These are phyloP conservation scores for Juncus effusus DNA, from an alignment of 176 grass and related monocot genomes.

Conservation along the genomic window DNA sequence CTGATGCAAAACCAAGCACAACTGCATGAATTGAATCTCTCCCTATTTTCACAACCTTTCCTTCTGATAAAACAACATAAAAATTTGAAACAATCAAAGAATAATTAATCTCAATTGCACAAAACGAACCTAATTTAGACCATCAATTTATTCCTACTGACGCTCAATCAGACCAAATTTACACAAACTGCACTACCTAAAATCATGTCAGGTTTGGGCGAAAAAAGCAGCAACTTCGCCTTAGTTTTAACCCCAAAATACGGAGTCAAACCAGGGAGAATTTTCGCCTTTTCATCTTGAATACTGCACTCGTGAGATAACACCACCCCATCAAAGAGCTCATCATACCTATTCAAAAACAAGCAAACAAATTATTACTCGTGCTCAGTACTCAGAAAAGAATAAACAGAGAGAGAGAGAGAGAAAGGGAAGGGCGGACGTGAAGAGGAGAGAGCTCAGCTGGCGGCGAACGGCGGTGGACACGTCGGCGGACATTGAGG, in stretches of 20 bases:
- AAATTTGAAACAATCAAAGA: neutral
- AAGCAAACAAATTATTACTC: neutral
- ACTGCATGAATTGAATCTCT: slow-evolving; percentile 85
- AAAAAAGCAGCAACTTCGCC: slow-evolving; percentile 62
- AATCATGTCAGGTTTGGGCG: slow-evolving; percentile 67
- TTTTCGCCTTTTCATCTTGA: slow-evolving; percentile 38
- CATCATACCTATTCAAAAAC: slow-evolving; percentile 53
- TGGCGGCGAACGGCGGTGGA: slow-evolving; percentile 52
- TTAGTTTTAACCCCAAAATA: slow-evolving; percentile 48
- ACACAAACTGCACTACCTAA: slow-evolving; percentile 35
- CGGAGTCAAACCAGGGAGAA: slow-evolving; percentile 61
- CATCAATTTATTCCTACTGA: too few species aligned
- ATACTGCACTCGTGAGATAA: slow-evolving; percentile 41
- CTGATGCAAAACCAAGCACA: slow-evolving; percentile 75
- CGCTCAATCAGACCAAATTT: too few species aligned
- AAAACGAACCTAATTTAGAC: too few species aligned
- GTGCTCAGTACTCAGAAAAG: neutral
- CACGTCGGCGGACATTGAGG: slow-evolving; percentile 40
- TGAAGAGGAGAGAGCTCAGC: slow-evolving; percentile 77
- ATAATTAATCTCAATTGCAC: too few species aligned
- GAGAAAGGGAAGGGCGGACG: slow-evolving; percentile 25
- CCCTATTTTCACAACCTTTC: slow-evolving; percentile 73
- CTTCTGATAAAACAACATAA: slow-evolving; percentile 48
- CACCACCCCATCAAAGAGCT: slow-evolving; percentile 66
- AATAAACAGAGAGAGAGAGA: too few species aligned